phyloP scores from a whole-genome alignment of 495 filamentous ascomycete species.

The Apiosordaria backusii region DNA sequence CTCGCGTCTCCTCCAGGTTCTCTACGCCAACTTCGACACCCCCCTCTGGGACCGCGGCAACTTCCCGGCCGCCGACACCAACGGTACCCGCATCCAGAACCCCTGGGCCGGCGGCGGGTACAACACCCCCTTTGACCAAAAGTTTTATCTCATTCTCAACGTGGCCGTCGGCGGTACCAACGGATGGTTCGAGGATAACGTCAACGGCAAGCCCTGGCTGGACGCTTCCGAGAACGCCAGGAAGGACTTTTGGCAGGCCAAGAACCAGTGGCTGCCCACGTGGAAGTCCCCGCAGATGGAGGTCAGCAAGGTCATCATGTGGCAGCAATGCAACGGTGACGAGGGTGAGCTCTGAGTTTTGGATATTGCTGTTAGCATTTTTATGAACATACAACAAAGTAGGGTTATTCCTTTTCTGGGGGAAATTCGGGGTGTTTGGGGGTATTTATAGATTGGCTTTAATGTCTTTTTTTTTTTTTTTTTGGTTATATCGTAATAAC shows the following conservation, averaged over 20 bases:
- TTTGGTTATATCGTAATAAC: constrained; percentile 3
- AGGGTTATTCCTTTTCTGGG: not conserved
- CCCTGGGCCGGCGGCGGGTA: constrained; percentile 64
- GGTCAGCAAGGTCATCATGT: constrained; percentile 73
- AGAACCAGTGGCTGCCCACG: constrained; percentile 66
- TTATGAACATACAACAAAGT: not conserved
- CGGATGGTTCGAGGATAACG: constrained; percentile 75
- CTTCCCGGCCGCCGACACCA: constrained; percentile 64
- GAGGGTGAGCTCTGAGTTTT: constrained; percentile 48
- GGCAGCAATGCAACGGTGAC: constrained; percentile 65
- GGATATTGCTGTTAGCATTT: not conserved
- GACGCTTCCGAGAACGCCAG: constrained; percentile 60
- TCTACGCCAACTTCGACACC: constrained; percentile 72
- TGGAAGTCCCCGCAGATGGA: constrained; percentile 70
- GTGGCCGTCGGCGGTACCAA: constrained; percentile 80
- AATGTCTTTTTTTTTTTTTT: not conserved
- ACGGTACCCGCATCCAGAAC: constrained; percentile 65
- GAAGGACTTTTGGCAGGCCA: constrained; percentile 70
- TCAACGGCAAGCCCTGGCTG: constrained; percentile 73
- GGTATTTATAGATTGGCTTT: constrained; percentile 3
- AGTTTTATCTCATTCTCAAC: constrained; percentile 79
- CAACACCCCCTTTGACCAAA: constrained; percentile 74
- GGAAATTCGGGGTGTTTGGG: not conserved
- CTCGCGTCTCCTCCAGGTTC: constrained; percentile 70
- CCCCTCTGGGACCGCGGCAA: constrained; percentile 69